Evolutionary conservation across 2,329 filamentous ascomycete genomes (phyloP), one percentile per base, ranked within the genome.

Genomic region (Pestalotiopsis fici): DNA sequence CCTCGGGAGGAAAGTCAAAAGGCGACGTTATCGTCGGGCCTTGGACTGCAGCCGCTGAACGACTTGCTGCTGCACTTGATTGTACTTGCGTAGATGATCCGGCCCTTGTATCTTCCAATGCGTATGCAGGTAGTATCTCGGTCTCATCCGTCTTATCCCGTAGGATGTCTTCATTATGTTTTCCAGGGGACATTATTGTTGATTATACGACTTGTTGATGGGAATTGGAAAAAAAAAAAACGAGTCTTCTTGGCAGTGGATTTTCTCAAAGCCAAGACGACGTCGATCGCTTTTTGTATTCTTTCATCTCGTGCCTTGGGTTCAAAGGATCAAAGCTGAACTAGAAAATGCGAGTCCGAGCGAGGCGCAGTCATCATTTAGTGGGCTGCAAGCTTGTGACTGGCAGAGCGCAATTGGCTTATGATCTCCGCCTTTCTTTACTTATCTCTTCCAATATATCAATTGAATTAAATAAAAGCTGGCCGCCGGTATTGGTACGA

Each of bases 1-100:
- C 67, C 31, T 75, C 73, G 0, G 74, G 66, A 1, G 82, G 82
- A 68, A 83, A 83, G 66, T 80, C 76, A 71, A 83, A 83, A 1
- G 82, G 81, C 2, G 74, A 69, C 0, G 77, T 74, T 5, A 75
- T 71, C 0, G 77, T 80, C 5, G 79, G 80, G 12, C 68, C 71
- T 13, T 67, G 27, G 6, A 18, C 62, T 21, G 25, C 13, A 15
- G 62, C n/a, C 15, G n/a, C 25, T 7, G 15, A 4, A n/a, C 35
- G 18, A 3, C n/a, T 43, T 47, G 39, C 3, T n/a, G n/a, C 59
- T 25, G n/a, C 4, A 13, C n/a, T 28, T 18, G 59, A 50, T 15
- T 68, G 21, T 21, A 67, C 37, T 43, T 65, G 65, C 43, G 39
- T 27, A 56, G 37, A 62, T 18, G 59, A 37, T 3, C 59, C 59